Evolutionary conservation across 192 early-diverging fungal genomes (phyloP).

Genomic region (Backusella mclennaniae): DNA sequence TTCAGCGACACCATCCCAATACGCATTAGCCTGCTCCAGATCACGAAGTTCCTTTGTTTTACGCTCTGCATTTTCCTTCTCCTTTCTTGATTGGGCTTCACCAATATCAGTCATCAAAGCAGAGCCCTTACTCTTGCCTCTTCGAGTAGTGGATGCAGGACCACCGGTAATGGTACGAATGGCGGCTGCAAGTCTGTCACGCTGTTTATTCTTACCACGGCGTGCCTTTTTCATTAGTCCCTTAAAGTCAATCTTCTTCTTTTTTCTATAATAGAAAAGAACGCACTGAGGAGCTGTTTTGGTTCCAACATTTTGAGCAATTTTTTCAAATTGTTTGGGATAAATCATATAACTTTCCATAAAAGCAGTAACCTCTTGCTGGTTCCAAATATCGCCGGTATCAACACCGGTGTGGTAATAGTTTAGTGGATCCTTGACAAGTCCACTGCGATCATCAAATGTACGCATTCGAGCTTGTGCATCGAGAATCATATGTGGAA

Average conservation of each 20-base stretch:
- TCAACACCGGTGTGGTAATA: conserved; percentile 65
- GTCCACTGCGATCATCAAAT: conserved; percentile 60
- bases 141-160: conserved; percentile 30
- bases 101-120: conserved; percentile 54
- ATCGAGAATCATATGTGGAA: conserved; percentile 73
- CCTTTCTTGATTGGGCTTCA: conserved; percentile 44
- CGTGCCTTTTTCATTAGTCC: conserved; percentile 51
- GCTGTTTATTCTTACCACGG: conserved; percentile 52
- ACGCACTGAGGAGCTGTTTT: conserved; percentile 73
- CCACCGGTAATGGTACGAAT: conserved; percentile 39
- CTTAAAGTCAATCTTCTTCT: conserved; percentile 72
- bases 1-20: conserved; percentile 36
- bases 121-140: conserved; percentile 39
- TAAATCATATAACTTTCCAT: conserved; percentile 62
- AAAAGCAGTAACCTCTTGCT: conserved; percentile 64
- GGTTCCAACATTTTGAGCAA: conserved; percentile 58
- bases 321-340: conserved; percentile 77
- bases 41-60: conserved; percentile 48
- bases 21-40: conserved; percentile 40
- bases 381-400: conserved; percentile 59
- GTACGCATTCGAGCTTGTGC: conserved; percentile 49
- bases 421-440: conserved; percentile 53
- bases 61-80: conserved; percentile 40
- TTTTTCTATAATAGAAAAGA: conserved; percentile 76
- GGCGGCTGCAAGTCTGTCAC: conserved; percentile 32